Evolutionary conservation across 371 early-diverging fungal genomes (phyloP).

Genomic region (Syncephalastrum monosporum): DNA sequence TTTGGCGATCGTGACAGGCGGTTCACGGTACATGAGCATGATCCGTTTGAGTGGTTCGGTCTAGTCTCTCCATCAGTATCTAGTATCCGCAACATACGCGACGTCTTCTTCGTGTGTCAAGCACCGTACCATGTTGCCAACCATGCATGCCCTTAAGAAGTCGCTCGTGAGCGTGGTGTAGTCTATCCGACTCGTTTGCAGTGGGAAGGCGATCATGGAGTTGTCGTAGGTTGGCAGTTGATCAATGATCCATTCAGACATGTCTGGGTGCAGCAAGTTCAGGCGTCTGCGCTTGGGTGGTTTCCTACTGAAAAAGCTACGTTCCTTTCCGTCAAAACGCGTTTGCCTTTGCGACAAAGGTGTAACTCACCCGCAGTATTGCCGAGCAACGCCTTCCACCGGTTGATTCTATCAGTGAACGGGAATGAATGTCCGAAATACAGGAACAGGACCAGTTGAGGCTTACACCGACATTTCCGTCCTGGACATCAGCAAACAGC

Average conservation of each 20-base stretch:
- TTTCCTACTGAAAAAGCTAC: slow-evolving; percentile 33
- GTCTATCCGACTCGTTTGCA: slow-evolving; percentile 28
- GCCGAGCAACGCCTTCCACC: slow-evolving; percentile 9
- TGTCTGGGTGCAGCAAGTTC: slow-evolving; percentile 36
- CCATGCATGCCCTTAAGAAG: slow-evolving; percentile 36
- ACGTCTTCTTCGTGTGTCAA: neutral
- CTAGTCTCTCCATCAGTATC: slow-evolving; percentile 12
- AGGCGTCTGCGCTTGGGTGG: slow-evolving; percentile 39
- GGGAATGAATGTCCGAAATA: neutral
- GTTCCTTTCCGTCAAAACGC: neutral
- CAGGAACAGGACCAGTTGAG: neutral
- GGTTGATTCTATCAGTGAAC: neutral
- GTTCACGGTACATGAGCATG: slow-evolving; percentile 41
- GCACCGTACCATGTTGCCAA: slow-evolving; percentile 26
- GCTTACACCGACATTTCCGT: slow-evolving; percentile 27
- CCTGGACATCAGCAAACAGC: slow-evolving; percentile 41
- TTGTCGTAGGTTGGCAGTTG: slow-evolving; percentile 21
- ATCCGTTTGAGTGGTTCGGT: slow-evolving; percentile 41
- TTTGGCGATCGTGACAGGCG: slow-evolving; percentile 40
- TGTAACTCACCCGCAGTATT: slow-evolving; percentile 9
- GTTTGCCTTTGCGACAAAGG: neutral
- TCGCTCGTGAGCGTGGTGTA: slow-evolving; percentile 36
- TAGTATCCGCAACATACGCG: neutral
- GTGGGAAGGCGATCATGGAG: slow-evolving; percentile 21
- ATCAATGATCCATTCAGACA: slow-evolving; percentile 5